phyloP scores from a whole-genome alignment of 192 early-diverging fungal genomes.

The Coemansia sp. region DNA sequence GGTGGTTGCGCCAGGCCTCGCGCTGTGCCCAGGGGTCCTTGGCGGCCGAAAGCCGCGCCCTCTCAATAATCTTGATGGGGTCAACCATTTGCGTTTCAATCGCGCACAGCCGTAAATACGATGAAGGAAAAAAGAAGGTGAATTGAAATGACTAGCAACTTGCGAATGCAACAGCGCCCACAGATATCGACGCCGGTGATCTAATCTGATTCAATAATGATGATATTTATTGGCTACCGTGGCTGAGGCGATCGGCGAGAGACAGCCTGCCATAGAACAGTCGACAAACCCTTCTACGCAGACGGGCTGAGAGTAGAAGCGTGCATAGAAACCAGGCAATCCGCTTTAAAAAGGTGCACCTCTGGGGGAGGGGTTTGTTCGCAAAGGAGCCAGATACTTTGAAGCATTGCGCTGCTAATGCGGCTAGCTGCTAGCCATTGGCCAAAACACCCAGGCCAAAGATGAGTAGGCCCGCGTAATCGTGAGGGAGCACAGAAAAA shows the following conservation, averaged over 20 bases:
- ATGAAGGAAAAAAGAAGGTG: not conserved
- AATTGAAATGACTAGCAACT: not conserved
- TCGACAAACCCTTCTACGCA: not conserved
- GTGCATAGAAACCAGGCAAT: not conserved
- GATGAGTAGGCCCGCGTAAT: not conserved
- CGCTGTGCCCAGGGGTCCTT: constrained; percentile 75
- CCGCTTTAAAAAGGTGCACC: not conserved
- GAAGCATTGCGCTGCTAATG: too few relatives aligned
- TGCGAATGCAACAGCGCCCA: not conserved
- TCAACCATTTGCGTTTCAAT: constrained; percentile 28
- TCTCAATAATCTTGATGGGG: constrained; percentile 46
- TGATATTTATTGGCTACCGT: not conserved
- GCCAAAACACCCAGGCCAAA: too few relatives aligned
- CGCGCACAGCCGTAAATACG: too few relatives aligned
- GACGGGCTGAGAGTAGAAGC: not conserved
- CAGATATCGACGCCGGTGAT: not conserved
- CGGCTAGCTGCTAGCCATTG: too few relatives aligned
- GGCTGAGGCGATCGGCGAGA: not conserved
- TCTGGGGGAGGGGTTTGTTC: not conserved
- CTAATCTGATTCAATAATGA: not conserved
- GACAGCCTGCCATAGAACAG: not conserved
- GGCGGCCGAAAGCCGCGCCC: constrained; percentile 25
- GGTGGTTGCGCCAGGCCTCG: constrained; percentile 70
- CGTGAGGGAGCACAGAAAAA: not conserved
- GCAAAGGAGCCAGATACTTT: too few relatives aligned